phyloP scores from a whole-genome alignment of 2,329 filamentous ascomycete genomes.

The Ceratocystiopsis brevicomis region DNA sequence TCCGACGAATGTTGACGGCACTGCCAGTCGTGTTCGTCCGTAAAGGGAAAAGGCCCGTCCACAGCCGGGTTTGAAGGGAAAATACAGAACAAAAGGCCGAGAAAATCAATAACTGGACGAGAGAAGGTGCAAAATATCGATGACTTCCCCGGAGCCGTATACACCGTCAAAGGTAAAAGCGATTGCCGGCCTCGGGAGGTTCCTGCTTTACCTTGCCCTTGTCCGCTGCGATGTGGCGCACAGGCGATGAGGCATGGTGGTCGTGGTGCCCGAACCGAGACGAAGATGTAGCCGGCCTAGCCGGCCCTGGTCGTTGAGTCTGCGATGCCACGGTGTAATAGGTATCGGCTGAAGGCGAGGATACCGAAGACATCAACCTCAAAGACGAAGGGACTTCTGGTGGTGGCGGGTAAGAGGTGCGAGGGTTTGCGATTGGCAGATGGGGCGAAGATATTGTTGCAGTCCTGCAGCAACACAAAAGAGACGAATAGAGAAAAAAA shows the following conservation, averaged over 20 bases:
- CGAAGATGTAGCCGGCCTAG: no score
- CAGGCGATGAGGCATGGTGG: slow-evolving; percentile 17
- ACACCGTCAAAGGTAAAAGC: not conserved
- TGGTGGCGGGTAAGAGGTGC: slow-evolving; percentile 21
- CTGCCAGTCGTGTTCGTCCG: slow-evolving; percentile 4
- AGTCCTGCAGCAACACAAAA: slow-evolving; percentile 18
- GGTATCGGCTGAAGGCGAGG: slow-evolving; percentile 12
- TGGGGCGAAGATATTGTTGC: slow-evolving; percentile 5
- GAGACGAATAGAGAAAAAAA: slow-evolving; percentile 17
- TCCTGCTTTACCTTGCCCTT: slow-evolving; percentile 17
- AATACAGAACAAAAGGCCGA: slow-evolving; percentile 5
- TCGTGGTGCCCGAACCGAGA: slow-evolving; percentile 16
- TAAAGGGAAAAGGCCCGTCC: slow-evolving; percentile 2
- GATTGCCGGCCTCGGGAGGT: slow-evolving; percentile 8
- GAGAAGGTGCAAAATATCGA: slow-evolving; percentile 5
- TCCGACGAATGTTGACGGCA: slow-evolving; percentile 11
- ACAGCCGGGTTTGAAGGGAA: slow-evolving; percentile 8
- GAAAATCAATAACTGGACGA: not conserved
- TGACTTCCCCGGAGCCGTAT: not conserved
- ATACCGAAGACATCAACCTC: slow-evolving; percentile 16
- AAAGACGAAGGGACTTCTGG: slow-evolving; percentile 19
- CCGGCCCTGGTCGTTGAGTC: no score
- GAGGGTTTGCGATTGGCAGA: slow-evolving; percentile 2
- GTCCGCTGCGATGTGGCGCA: slow-evolving; percentile 16
- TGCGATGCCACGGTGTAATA: no score